phyloP scores from a whole-genome alignment of 202 grass and related monocot species.

The Dendrocalamus latiflorus region DNA sequence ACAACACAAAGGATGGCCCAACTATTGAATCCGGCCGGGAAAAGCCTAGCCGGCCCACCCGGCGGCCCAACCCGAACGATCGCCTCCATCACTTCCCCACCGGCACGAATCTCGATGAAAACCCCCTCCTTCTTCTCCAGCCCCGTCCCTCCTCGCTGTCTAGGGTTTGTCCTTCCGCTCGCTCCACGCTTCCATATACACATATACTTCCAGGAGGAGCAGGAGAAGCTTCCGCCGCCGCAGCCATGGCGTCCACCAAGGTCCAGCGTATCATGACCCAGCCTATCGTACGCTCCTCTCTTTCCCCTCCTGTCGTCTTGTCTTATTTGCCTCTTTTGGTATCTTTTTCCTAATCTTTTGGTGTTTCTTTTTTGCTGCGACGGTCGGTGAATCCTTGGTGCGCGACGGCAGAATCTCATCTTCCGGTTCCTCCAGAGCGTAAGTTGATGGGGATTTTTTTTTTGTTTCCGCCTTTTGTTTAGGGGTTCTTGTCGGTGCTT shows the following conservation, averaged over 20 bases:
- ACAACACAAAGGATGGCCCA: neutral
- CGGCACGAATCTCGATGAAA: slow-evolving; percentile 8
- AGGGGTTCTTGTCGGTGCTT: neutral
- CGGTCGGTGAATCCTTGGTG: slow-evolving; percentile 1
- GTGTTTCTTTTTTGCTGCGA: neutral
- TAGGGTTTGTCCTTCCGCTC: slow-evolving; percentile 38
- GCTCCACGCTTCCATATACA: slow-evolving; percentile 13
- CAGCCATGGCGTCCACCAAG: slow-evolving; percentile 96
- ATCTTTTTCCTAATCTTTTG: neutral
- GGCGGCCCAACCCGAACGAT: neutral
- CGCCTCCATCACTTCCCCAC: neutral
- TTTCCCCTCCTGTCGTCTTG: neutral
- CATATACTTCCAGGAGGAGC: slow-evolving; percentile 3
- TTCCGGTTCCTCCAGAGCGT: slow-evolving; percentile 96
- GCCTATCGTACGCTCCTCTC: slow-evolving; percentile 63
- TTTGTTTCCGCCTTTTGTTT: neutral
- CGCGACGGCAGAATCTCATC: slow-evolving; percentile 61
- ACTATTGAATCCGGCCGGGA: neutral
- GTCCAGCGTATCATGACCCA: slow-evolving; percentile 98
- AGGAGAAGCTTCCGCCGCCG: neutral
- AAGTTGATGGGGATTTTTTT: slow-evolving; percentile 18
- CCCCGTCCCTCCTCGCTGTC: neutral
- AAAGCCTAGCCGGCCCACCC: neutral
- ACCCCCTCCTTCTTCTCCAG: neutral
- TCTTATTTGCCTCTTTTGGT: neutral